phyloP scores from a whole-genome alignment of 1,284 basidiomycete species.

The Ceratobasidium sp. region DNA sequence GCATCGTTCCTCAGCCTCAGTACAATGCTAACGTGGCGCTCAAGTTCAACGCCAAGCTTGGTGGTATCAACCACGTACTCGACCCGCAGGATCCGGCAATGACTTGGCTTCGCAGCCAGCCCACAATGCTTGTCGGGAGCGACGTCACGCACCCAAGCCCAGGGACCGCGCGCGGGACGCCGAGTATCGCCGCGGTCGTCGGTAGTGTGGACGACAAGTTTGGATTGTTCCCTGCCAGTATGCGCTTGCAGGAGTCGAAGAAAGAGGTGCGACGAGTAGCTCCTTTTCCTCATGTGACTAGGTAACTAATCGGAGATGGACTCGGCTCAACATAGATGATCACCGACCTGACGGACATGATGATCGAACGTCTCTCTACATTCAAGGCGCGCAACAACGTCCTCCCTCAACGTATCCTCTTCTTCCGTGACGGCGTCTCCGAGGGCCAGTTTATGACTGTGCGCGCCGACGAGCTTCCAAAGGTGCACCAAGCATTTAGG shows the following conservation, averaged over 20 bases:
- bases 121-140: slow-evolving; percentile 83
- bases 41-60: slow-evolving; percentile 83
- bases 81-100: slow-evolving; percentile 60
- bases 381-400: slow-evolving; percentile 61
- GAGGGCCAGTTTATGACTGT: slow-evolving; percentile 80
- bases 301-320: too few relatives aligned
- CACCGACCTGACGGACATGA: slow-evolving; percentile 72
- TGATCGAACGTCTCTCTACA: slow-evolving; percentile 65
- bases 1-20: slow-evolving; percentile 62
- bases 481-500: slow-evolving; percentile 68
- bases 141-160: slow-evolving; percentile 80
- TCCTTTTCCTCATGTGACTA: background rate
- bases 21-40: slow-evolving; percentile 82
- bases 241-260: slow-evolving; percentile 75
- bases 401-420: slow-evolving; percentile 71
- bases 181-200: slow-evolving; percentile 83
- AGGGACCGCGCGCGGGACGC: slow-evolving; percentile 59
- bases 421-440: slow-evolving; percentile 75
- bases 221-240: slow-evolving; percentile 74
- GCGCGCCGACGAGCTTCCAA: slow-evolving; percentile 69
- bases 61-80: slow-evolving; percentile 76
- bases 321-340: slow-evolving; percentile 68
- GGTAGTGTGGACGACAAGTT: slow-evolving; percentile 70
- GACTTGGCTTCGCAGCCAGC: slow-evolving; percentile 63
- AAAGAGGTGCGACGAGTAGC: slow-evolving; percentile 68